Evolutionary conservation across 306 rosid genomes (phyloP).

Genomic region (Corylus heterophylla): DNA sequence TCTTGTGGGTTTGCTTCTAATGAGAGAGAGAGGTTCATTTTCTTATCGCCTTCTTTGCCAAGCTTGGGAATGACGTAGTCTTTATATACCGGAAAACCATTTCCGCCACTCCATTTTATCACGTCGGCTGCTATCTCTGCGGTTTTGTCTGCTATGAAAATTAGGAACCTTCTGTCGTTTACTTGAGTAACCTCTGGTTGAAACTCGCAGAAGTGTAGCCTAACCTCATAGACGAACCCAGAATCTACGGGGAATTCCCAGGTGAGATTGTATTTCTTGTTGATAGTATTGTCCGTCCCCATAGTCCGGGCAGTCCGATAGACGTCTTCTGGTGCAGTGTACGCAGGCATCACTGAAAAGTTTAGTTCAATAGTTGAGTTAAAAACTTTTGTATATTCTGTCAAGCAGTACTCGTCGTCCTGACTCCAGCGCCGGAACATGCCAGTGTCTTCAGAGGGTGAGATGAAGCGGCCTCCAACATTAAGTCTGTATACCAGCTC

Average conservation of each 20-base stretch:
- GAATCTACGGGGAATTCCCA: conserved; percentile 47
- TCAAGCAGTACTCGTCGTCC: no score
- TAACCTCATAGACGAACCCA: conserved; percentile 42
- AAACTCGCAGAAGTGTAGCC: conserved; percentile 52
- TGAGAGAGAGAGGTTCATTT: neutral
- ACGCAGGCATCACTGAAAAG: neutral
- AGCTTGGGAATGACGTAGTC: neutral
- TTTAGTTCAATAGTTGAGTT: neutral
- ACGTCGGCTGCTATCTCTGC: conserved; percentile 12
- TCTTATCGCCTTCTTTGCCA: neutral
- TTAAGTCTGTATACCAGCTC: no score
- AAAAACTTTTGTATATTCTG: no score
- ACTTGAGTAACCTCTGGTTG: rapidly evolving
- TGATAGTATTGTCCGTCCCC: neutral
- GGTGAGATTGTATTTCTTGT: conserved; percentile 26
- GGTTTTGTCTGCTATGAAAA: neutral
- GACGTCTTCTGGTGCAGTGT: conserved; percentile 30
- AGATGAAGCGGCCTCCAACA: no score
- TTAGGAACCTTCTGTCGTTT: conserved; percentile 14
- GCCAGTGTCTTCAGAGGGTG: no score
- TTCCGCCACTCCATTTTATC: neutral
- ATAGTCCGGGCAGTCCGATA: conserved; percentile 24
- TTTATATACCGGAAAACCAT: neutral
- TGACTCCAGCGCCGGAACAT: no score
- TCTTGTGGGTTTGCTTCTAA: neutral